Evolutionary conservation across 2,329 filamentous ascomycete genomes (phyloP).

Genomic region (Ascochyta fabae): DNA sequence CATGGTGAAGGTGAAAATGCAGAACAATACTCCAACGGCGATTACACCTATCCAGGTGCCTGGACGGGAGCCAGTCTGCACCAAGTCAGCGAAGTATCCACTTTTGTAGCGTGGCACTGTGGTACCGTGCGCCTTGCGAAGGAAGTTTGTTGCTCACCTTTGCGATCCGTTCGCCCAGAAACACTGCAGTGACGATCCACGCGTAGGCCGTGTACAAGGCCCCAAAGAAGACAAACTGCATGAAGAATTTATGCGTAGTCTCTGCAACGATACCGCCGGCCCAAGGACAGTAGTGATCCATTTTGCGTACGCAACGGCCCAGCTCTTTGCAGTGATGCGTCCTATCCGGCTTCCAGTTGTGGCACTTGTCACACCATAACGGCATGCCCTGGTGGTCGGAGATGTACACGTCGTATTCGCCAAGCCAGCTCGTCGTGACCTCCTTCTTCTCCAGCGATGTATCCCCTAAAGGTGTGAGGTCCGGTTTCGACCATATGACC

Average conservation of each 20-base stretch:
- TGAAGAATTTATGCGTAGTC: constrained; percentile 87
- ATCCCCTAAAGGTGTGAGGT: constrained; percentile 70
- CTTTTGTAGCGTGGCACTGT: background rate
- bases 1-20: constrained; percentile 83
- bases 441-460: constrained; percentile 37
- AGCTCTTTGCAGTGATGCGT: constrained; percentile 86
- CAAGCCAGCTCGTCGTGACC: constrained; percentile 61
- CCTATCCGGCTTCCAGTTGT: constrained; percentile 86
- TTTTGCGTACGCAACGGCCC: constrained; percentile 80
- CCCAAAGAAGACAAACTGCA: constrained; percentile 82
- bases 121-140: background rate
- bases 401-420: constrained; percentile 81
- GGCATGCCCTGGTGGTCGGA: constrained; percentile 83
- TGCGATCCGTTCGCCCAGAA: constrained; percentile 62
- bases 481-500: constrained; percentile 73
- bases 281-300: constrained; percentile 97
- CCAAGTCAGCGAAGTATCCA: background rate
- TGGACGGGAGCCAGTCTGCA: constrained; percentile 33
- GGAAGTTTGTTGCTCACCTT: constrained; percentile 49
- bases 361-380: constrained; percentile 83
- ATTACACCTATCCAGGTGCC: constrained; percentile 67
- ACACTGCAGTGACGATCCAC: constrained; percentile 69
- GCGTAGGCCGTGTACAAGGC: constrained; percentile 69
- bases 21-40: constrained; percentile 73
- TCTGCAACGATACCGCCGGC: constrained; percentile 93